Conservation (phyloP, 768 basidiomycete species). For the Kondoa malvinella region DNA sequence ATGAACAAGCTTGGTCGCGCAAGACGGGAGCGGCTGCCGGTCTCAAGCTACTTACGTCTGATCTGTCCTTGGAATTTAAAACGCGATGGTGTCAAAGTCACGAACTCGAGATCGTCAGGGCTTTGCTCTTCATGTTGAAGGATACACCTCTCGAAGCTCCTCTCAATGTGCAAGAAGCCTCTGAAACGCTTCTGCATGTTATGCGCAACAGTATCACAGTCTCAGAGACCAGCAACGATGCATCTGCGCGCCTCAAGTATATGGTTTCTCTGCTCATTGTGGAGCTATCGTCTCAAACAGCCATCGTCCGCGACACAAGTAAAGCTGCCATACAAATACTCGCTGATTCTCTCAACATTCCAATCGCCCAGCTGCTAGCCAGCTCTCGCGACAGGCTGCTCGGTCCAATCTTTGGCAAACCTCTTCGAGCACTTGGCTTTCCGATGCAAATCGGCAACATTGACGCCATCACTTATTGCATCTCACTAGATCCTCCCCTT, state of each 20-base stretch:
- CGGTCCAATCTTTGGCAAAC: conserved; percentile 83
- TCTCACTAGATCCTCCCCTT: conserved; percentile 71
- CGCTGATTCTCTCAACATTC: conserved; percentile 51
- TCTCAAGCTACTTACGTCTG: conserved; percentile 58
- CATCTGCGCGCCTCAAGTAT: conserved; percentile 32
- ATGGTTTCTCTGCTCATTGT: conserved; percentile 60
- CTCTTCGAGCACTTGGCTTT: conserved; percentile 82
- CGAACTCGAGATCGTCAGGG: conserved; percentile 75
- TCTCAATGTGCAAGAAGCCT: conserved; percentile 57
- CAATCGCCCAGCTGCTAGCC: conserved; percentile 59
- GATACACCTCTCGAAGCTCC: conserved; percentile 84
- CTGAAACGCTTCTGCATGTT: conserved; percentile 47
- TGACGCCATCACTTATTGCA: conserved; percentile 84
- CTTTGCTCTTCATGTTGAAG: conserved; percentile 76
- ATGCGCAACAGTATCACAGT: conserved; percentile 38
- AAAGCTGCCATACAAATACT: conserved; percentile 65
- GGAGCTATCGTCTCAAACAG: conserved; percentile 72
- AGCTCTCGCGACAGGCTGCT: conserved; percentile 77
- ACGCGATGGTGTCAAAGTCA: conserved; percentile 66
- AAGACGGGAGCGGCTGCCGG: conserved; percentile 81
- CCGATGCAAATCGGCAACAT: conserved; percentile 94
- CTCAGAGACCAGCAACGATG: conserved; percentile 35
- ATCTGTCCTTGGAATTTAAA: conserved; percentile 44
- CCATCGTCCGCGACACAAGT: conserved; percentile 64
- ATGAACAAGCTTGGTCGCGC: conserved; percentile 74